Percentiles rank a stretch among this genome's conserved stretches.
Evolutionary conservation across 169 alveolate genomes (phyloP).

Genomic region (Perkinsus chesapeaki): DNA sequence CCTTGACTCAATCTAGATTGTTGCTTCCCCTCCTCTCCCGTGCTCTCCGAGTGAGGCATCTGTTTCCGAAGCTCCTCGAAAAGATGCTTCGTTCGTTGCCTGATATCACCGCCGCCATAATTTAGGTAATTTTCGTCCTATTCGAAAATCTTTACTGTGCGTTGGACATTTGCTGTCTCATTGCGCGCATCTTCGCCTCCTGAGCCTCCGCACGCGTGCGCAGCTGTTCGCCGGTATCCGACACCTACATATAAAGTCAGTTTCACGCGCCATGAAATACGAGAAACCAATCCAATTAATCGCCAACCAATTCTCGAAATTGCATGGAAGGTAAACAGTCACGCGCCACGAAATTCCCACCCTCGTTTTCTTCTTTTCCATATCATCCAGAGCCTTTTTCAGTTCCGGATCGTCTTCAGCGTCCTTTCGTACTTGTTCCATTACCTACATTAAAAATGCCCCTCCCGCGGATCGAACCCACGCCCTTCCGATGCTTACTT

Average conservation of each 20-base stretch:
- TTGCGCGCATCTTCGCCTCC: neutral
- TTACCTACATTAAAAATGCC: conserved; percentile 18
- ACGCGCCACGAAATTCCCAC: neutral
- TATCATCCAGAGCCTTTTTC: conserved; percentile 25
- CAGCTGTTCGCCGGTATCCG: neutral
- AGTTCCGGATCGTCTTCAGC: conserved; percentile 24
- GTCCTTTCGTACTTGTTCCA: conserved; percentile 30
- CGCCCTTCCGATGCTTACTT: neutral
- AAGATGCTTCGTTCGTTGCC: neutral
- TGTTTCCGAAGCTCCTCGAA: neutral
- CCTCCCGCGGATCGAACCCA: neutral
- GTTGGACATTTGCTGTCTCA: neutral
- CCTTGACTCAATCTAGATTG: neutral
- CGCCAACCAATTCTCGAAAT: neutral
- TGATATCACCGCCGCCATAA: neutral
- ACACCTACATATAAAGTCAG: neutral
- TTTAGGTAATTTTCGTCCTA: neutral
- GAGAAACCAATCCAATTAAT: neutral
- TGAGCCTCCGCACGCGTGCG: conserved; percentile 1
- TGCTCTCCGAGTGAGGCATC: neutral
- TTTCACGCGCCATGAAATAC: neutral
- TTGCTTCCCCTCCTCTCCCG: neutral
- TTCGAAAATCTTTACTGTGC: neutral
- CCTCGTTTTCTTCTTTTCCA: neutral
- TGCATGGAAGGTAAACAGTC: too few relatives aligned